phyloP scores from a whole-genome alignment of 2,329 filamentous ascomycete genomes.

The Trichoderma koningii region DNA sequence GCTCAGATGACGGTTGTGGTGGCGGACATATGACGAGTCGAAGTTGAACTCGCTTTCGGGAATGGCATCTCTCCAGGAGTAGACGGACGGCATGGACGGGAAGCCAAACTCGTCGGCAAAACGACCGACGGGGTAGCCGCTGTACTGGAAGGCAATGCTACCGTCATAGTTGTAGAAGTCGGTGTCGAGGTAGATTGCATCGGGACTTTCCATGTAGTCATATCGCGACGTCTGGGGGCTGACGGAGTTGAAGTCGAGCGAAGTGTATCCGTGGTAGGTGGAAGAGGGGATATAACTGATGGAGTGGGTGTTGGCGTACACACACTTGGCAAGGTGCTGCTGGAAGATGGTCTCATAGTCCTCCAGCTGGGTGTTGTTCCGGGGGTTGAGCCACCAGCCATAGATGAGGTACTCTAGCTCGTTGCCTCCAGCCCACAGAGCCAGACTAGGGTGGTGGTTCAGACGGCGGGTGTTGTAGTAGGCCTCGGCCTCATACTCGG shows the following conservation, averaged over 20 bases:
- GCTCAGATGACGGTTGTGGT: conserved; percentile 56
- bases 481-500: conserved; percentile 57
- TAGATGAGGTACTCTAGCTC: conserved; percentile 59
- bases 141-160: conserved; percentile 53
- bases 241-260: conserved; percentile 54
- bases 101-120: conserved; percentile 67
- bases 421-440: conserved; percentile 58
- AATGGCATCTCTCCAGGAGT: conserved; percentile 59
- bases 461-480: conserved; percentile 60
- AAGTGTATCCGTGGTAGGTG: conserved; percentile 58
- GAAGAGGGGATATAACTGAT: conserved; percentile 65
- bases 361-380: conserved; percentile 42
- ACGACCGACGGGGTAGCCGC: conserved; percentile 57
- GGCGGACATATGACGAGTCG: conserved; percentile 57
- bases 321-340: conserved; percentile 54
- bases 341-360: conserved; percentile 62
- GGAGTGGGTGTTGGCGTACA: conserved; percentile 60
- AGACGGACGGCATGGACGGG: conserved; percentile 62
- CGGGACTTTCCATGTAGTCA: conserved; percentile 51
- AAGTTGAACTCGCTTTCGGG: conserved; percentile 54
- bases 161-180: conserved; percentile 63
- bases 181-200: conserved; percentile 60
- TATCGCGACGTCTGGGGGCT: conserved; percentile 60
- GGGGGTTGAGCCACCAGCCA: conserved; percentile 44
- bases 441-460: conserved; percentile 61